These are phyloP conservation scores for Malassezia furfur DNA, from an alignment of 1,284 basidiomycete genomes.

Conservation along the genomic window DNA sequence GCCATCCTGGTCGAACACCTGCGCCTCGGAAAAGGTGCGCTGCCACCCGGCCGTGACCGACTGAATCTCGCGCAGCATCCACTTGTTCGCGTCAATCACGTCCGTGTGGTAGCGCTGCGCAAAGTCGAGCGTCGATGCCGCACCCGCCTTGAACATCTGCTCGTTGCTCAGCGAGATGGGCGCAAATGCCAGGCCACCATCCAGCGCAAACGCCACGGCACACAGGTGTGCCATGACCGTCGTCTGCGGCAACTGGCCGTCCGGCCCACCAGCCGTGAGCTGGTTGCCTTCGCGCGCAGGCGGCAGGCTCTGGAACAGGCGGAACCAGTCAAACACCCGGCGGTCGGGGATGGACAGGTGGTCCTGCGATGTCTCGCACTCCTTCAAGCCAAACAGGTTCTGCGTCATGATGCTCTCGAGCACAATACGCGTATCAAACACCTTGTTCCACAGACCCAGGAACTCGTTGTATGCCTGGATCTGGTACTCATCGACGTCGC, in stretches of 20 bases:
- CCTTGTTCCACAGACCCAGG: slow-evolving; percentile 6
- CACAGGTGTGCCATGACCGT: slow-evolving; percentile 16
- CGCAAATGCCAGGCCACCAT: slow-evolving; percentile 36
- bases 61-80: slow-evolving; percentile 29
- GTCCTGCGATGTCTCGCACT: slow-evolving; percentile 13
- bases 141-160: slow-evolving; percentile 22
- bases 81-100: slow-evolving; percentile 23
- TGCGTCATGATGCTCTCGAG: slow-evolving; percentile 8
- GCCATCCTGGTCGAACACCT: slow-evolving; percentile 21
- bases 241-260: slow-evolving; percentile 10
- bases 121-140: slow-evolving; percentile 33
- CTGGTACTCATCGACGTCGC: slow-evolving; percentile 14
- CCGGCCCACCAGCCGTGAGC: not conserved
- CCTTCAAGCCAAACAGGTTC: slow-evolving; percentile 12
- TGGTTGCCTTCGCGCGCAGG: not conserved
- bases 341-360: slow-evolving; percentile 7
- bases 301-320: slow-evolving; percentile 7
- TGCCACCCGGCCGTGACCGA: slow-evolving; percentile 23
- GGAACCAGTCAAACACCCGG: slow-evolving; percentile 25
- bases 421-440: slow-evolving; percentile 8
- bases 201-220: slow-evolving; percentile 25
- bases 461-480: slow-evolving; percentile 3
- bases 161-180: slow-evolving; percentile 32
- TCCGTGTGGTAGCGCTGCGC: slow-evolving; percentile 34
- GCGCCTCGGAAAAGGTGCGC: slow-evolving; percentile 27